A percentile compares a stretch with the other conserved stretches of the same genome.
Conservation (phyloP, 2,329 filamentous ascomycete species). For the Shiraia sp. region DNA sequence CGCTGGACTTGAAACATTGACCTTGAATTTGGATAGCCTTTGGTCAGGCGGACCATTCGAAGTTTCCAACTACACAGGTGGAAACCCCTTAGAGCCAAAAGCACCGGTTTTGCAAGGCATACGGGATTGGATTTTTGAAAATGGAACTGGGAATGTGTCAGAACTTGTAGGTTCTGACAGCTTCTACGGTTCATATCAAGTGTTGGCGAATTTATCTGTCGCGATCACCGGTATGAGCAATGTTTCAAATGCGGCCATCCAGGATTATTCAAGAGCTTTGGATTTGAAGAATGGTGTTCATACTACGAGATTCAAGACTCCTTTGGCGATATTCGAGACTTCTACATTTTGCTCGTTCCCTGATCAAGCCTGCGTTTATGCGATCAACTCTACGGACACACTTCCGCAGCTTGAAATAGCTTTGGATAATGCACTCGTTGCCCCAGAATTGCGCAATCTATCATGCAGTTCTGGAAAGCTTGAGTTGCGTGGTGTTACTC, state of each 20-base stretch:
- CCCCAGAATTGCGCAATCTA: constrained; percentile 27
- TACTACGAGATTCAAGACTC: constrained; percentile 31
- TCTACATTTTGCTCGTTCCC: constrained; percentile 52
- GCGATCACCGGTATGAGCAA: constrained; percentile 33
- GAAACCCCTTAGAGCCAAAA: constrained; percentile 48
- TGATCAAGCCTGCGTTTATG: constrained; percentile 48
- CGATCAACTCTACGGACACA: constrained; percentile 28
- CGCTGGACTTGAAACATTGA: constrained; percentile 49
- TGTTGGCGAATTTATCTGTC: constrained; percentile 54
- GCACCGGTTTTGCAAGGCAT: constrained; percentile 48
- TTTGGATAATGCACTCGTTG: constrained; percentile 49
- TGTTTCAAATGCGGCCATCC: neutral
- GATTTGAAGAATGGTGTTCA: constrained; percentile 52
- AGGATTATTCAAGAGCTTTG: constrained; percentile 48
- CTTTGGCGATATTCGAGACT: constrained; percentile 40
- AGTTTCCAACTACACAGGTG: constrained; percentile 50
- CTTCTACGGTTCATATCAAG: constrained; percentile 53
- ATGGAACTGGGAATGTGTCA: constrained; percentile 52
- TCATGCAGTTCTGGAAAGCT: constrained; percentile 43
- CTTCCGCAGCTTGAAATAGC: constrained; percentile 49
- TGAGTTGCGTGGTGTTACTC: constrained; percentile 37
- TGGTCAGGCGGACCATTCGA: constrained; percentile 59
- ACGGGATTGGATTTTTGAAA: constrained; percentile 53
- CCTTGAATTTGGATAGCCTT: constrained; percentile 54
- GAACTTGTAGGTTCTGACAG: constrained; percentile 45